Percentiles rank a stretch among this genome's conserved stretches.
These are phyloP conservation scores for Trichoderma sp. DNA, from an alignment of 2,329 filamentous ascomycete species.

Conservation along the genomic window DNA sequence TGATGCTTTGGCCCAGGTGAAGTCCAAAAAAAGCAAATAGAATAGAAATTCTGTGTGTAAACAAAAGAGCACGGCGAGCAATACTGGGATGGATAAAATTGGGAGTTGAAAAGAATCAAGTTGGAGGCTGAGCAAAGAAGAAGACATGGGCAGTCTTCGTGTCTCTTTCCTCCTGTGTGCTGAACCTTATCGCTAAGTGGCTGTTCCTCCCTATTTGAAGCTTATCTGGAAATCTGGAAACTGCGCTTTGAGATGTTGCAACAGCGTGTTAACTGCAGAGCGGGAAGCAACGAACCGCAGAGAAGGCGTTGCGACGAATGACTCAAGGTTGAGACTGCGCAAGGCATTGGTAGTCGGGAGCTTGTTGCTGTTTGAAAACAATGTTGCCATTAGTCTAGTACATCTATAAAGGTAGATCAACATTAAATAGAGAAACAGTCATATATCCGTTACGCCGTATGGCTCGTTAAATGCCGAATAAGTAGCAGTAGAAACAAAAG, in stretches of 20 bases:
- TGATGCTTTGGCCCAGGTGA: not conserved
- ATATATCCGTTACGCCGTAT: conserved; percentile 2
- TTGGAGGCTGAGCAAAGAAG: not conserved
- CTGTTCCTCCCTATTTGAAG: not conserved
- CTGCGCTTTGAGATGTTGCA: not conserved
- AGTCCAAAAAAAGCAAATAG: not conserved
- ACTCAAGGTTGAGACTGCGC: not conserved
- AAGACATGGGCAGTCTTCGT: not conserved
- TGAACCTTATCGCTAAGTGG: not conserved
- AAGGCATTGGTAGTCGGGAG: not conserved
- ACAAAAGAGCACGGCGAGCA: conserved; percentile 17
- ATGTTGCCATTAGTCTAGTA: conserved; percentile 6
- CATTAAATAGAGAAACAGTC: not conserved
- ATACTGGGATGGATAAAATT: conserved; percentile 13
- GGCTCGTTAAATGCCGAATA: conserved; percentile 3
- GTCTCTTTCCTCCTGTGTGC: not conserved
- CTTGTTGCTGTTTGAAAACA: not conserved
- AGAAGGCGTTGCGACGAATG: not conserved
- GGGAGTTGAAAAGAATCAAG: not conserved
- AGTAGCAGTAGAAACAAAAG: not conserved
- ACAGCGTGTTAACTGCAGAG: not conserved
- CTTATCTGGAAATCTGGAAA: not conserved
- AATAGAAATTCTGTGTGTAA: conserved; percentile 14
- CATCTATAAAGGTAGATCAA: not conserved
- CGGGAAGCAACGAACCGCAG: not conserved